phyloP scores from a whole-genome alignment of 768 basidiomycete species.

The Mycena crocata region DNA sequence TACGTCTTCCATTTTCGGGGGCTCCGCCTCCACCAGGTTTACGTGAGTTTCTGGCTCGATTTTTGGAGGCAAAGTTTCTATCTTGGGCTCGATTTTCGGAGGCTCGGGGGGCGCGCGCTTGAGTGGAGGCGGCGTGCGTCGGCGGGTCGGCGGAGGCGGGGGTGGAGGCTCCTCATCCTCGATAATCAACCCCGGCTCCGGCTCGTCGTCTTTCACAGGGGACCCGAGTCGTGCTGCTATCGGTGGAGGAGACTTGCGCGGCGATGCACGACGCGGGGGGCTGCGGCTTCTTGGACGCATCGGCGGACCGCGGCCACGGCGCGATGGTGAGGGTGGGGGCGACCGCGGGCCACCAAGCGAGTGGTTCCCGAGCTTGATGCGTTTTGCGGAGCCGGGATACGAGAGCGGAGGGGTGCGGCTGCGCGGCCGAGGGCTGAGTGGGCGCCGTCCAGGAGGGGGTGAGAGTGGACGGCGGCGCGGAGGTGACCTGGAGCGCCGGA shows the following conservation, averaged over 20 bases:
- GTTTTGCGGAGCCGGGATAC: constrained; percentile 13
- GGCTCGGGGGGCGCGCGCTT: constrained; percentile 4
- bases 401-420: constrained; percentile 29
- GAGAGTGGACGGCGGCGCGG: constrained; percentile 17
- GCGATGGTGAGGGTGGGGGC: constrained; percentile 10
- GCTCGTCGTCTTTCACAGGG: constrained; percentile 3
- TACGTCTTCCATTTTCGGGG: constrained; percentile 11
- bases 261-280: constrained; percentile 7
- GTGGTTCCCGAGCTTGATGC: constrained; percentile 28
- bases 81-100: not conserved
- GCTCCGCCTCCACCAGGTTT: not conserved
- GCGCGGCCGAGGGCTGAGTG: constrained; percentile 11
- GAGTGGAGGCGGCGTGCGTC: constrained; percentile 8
- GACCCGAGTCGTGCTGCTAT: not conserved
- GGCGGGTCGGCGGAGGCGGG: not conserved
- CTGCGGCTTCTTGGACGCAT: constrained; percentile 7
- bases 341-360: constrained; percentile 9
- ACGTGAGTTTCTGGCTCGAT: constrained; percentile 3
- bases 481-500: constrained; percentile 23
- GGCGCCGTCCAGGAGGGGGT: not conserved
- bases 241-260: not conserved
- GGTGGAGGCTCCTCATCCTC: constrained; percentile 19
- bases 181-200: constrained; percentile 24
- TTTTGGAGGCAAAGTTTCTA: constrained; percentile 1
- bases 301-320: not conserved